A percentile compares a stretch with the other conserved stretches of the same genome.
These are phyloP conservation scores for Artemisia tridentata DNA, from an alignment of 129 eudicot genomes.

Conservation along the genomic window DNA sequence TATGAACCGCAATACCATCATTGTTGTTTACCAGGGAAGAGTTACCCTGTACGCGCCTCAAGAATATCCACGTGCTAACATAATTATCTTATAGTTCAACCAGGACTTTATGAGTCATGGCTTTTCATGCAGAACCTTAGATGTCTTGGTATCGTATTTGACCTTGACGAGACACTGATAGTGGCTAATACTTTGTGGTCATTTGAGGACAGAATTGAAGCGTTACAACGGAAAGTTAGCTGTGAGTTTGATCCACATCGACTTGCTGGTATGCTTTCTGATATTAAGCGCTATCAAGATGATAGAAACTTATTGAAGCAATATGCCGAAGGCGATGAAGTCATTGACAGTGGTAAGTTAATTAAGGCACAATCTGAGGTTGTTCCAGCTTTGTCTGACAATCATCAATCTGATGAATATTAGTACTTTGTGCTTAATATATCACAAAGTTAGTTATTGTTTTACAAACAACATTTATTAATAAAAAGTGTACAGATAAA, in stretches of 20 bases:
- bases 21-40: too few species aligned
- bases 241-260: slow-evolving; percentile 88
- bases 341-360: slow-evolving; percentile 77
- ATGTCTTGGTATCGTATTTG: slow-evolving; percentile 97
- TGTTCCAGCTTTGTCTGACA: slow-evolving; percentile 72
- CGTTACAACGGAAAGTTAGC: slow-evolving; percentile 64
- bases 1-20: too few species aligned
- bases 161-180: slow-evolving; percentile 93
- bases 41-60: too few species aligned
- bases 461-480: too few species aligned
- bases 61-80: too few species aligned
- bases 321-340: slow-evolving; percentile 90
- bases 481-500: too few species aligned
- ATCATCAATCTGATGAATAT: slow-evolving; percentile 71
- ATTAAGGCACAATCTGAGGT: slow-evolving; percentile 73
- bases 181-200: slow-evolving; percentile 97
- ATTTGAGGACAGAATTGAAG: slow-evolving; percentile 91
- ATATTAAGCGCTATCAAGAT: slow-evolving; percentile 84
- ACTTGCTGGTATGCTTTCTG: slow-evolving; percentile 70
- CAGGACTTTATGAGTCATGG: slow-evolving; percentile 76
- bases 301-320: slow-evolving; percentile 81
- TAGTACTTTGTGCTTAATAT: too few species aligned
- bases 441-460: too few species aligned
- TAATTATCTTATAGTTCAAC: slow-evolving; percentile 47
- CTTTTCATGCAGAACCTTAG: slow-evolving; percentile 86